A percentile compares a stretch with the other conserved stretches of the same genome.
phyloP scores from a whole-genome alignment of 1,139 yeast species.

The Yamadazyma diddensiae region DNA sequence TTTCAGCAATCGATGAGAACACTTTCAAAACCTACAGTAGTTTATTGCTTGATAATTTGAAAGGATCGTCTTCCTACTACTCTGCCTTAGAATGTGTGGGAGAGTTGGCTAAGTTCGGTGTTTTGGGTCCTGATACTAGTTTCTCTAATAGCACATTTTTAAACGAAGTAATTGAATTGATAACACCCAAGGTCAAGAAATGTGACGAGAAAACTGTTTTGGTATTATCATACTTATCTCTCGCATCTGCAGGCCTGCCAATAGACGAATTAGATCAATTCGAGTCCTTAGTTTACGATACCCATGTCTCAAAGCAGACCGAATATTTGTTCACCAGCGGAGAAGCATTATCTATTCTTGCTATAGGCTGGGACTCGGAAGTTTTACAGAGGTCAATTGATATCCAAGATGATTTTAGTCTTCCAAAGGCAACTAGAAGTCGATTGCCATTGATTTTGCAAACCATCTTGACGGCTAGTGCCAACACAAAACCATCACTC shows the following conservation, averaged over 20 bases:
- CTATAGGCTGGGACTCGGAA: constrained; percentile 75
- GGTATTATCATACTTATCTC: constrained; percentile 53
- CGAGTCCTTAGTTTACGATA: constrained; percentile 51
- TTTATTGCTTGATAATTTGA: constrained; percentile 17
- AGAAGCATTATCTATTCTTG: constrained; percentile 72
- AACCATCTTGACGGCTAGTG: constrained; percentile 50
- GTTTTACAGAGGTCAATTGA: constrained; percentile 52
- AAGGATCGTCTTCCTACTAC: constrained; percentile 20
- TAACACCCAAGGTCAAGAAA: constrained; percentile 48
- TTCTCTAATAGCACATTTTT: constrained; percentile 15
- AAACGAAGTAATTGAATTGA: constrained; percentile 23
- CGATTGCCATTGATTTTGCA: constrained; percentile 40
- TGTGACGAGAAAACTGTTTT: constrained; percentile 60
- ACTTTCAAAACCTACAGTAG: constrained; percentile 15
- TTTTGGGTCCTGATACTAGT: constrained; percentile 34
- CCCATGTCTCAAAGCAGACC: constrained; percentile 65
- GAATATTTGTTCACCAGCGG: constrained; percentile 78
- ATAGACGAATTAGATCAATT: constrained; percentile 23
- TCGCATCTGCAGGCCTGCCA: constrained; percentile 25
- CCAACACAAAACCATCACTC: constrained; percentile 67
- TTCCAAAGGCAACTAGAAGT: constrained; percentile 18
- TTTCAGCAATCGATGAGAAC: constrained; percentile 17
- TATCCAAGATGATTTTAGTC: constrained; percentile 31
- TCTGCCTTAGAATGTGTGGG: constrained; percentile 46
- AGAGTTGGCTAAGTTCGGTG: constrained; percentile 62